A percentile compares a stretch with the other conserved stretches of the same genome.
Conservation (phyloP, 805 yeast species). For the Schwanniomyces yamadae region DNA sequence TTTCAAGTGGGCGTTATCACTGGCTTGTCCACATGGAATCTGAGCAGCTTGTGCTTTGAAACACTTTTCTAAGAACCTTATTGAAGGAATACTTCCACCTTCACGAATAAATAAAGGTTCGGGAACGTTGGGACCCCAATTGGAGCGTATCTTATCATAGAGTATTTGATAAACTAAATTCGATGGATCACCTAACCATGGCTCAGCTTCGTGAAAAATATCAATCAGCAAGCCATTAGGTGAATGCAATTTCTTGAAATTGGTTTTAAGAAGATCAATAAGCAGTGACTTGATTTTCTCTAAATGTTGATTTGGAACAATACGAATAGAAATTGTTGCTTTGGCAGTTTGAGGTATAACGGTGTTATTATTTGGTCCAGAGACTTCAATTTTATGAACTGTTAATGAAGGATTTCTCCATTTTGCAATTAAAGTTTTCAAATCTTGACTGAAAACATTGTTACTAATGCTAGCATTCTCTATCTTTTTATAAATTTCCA, state of each 20-base stretch:
- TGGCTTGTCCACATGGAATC: constrained; percentile 92
- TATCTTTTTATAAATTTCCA: constrained; percentile 60
- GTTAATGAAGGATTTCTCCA: constrained; percentile 93
- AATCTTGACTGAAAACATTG: constrained; percentile 35
- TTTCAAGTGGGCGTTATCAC: constrained; percentile 90
- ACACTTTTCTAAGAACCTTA: constrained; percentile 76
- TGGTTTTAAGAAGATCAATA: constrained; percentile 40
- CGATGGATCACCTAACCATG: constrained; percentile 89
- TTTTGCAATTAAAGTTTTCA: constrained; percentile 60
- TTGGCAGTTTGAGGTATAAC: constrained; percentile 82
- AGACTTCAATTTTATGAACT: constrained; percentile 76
- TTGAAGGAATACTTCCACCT: constrained; percentile 95
- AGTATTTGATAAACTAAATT: constrained; percentile 73
- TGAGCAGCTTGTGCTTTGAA: constrained; percentile 91
- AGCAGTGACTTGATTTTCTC: constrained; percentile 54
- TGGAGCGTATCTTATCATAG: constrained; percentile 55
- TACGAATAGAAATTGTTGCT: constrained; percentile 76
- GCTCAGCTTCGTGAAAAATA: constrained; percentile 84
- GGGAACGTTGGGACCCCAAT: constrained; percentile 64
- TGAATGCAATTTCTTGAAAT: constrained; percentile 52
- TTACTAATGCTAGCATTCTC: constrained; percentile 29
- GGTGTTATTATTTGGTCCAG: constrained; percentile 88
- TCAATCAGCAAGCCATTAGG: constrained; percentile 60
- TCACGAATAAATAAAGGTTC: constrained; percentile 88
- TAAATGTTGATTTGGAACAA: constrained; percentile 85